Evolutionary conservation across 2,329 filamentous ascomycete species (phyloP).

Genomic region (Exophiala lecanii-corni): DNA sequence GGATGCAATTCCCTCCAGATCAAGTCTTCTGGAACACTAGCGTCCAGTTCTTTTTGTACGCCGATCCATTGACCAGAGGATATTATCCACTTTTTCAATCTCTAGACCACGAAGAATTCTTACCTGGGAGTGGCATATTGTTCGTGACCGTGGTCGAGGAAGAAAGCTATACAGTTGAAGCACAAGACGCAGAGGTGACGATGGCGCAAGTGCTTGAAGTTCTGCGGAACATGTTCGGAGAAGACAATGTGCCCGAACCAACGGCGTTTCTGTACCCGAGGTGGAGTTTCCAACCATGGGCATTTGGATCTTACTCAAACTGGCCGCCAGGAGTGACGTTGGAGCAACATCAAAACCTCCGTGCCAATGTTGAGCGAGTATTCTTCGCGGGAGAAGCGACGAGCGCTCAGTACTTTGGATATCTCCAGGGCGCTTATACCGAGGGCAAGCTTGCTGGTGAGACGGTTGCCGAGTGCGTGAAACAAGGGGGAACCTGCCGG

Average conservation of each 20-base stretch:
- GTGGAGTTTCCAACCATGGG: conserved; percentile 50
- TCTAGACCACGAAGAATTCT: conserved; percentile 53
- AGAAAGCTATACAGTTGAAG: conserved; percentile 55
- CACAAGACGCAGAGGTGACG: conserved; percentile 55
- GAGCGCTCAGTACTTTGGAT: conserved; percentile 60
- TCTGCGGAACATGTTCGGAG: conserved; percentile 58
- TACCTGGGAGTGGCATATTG: conserved; percentile 59
- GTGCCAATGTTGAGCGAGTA: conserved; percentile 57
- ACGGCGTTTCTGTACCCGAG: conserved; percentile 58
- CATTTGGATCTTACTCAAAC: conserved; percentile 62
- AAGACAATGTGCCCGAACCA: conserved; percentile 53
- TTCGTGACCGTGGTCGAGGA: conserved; percentile 59
- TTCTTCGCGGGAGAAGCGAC: conserved; percentile 65
- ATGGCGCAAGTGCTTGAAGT: conserved; percentile 54
- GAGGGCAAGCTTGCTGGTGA: conserved; percentile 51
- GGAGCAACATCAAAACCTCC: conserved; percentile 63
- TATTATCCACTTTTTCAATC: conserved; percentile 63
- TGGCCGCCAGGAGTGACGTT: conserved; percentile 62
- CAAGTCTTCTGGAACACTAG: conserved; percentile 60
- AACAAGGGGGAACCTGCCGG: conserved; percentile 21
- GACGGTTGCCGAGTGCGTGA: conserved; percentile 39
- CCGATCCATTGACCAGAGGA: conserved; percentile 44
- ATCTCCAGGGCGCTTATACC: conserved; percentile 59
- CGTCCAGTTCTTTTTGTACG: conserved; percentile 53
- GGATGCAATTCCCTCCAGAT: conserved; percentile 58